Percentiles rank a stretch among this genome's conserved stretches.
Conservation (phyloP, 176 grass and related monocot genomes). For the Zea mays region DNA sequence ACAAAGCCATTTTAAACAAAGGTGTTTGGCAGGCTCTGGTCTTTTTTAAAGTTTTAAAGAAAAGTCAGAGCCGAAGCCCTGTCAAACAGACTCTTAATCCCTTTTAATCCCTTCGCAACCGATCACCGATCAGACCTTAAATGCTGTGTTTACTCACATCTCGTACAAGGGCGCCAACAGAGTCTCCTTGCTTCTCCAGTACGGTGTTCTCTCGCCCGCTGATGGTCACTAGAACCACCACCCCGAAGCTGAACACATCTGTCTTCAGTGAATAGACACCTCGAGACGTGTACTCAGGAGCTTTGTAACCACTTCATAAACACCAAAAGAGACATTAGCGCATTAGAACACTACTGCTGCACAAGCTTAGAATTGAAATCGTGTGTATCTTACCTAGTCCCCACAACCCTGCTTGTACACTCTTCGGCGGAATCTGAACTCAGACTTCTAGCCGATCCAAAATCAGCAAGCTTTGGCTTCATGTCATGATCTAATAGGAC, state of each 20-base stretch:
- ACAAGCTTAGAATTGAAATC: neutral
- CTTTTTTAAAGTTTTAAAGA: too few relatives aligned
- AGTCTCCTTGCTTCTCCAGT: conserved; percentile 26
- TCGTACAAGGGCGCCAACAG: conserved; percentile 44
- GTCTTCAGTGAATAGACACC: conserved; percentile 54
- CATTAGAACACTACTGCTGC: neutral
- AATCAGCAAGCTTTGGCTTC: conserved; percentile 46
- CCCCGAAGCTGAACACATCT: conserved; percentile 59
- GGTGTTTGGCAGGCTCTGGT: too few relatives aligned
- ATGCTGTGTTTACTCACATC: conserved; percentile 37
- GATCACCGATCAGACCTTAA: neutral
- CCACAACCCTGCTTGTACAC: conserved; percentile 39
- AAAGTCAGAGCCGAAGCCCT: too few relatives aligned
- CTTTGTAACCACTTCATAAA: conserved; percentile 48
- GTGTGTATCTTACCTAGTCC: conserved; percentile 40
- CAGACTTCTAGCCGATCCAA: conserved; percentile 39
- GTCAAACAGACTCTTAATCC: too few relatives aligned
- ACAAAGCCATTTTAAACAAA: too few relatives aligned
- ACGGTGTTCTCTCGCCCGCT: conserved; percentile 45
- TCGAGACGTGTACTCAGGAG: conserved; percentile 45
- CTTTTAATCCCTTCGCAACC: too few relatives aligned
- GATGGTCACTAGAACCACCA: conserved; percentile 44
- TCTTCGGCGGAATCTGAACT: conserved; percentile 42
- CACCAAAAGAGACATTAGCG: neutral
- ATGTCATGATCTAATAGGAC: conserved; percentile 46